Percentiles rank a stretch among this genome's conserved stretches.
Evolutionary conservation across 2,329 filamentous ascomycete genomes (phyloP).

Genomic region (Stemphylium vesicarium): DNA sequence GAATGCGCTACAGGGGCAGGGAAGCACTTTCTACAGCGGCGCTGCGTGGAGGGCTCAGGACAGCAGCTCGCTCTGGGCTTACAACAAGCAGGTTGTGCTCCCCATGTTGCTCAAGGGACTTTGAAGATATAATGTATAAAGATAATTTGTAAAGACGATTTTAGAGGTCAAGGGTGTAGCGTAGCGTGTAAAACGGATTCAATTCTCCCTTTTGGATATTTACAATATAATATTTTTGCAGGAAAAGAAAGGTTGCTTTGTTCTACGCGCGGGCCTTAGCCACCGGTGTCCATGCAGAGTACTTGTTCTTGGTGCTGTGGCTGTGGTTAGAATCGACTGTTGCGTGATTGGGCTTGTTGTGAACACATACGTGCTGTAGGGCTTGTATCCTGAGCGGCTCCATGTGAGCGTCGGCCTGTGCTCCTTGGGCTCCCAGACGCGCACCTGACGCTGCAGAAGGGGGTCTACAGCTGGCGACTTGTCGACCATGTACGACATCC

Average conservation of each 20-base stretch:
- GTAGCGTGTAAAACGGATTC: not conserved
- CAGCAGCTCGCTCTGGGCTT: constrained; percentile 28
- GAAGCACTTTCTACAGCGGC: constrained; percentile 32
- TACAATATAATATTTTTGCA: constrained; percentile 28
- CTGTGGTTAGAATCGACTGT: constrained; percentile 8
- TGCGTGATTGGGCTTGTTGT: not conserved
- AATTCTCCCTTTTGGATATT: constrained; percentile 22
- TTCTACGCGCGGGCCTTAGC: constrained; percentile 48
- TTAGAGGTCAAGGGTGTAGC: too few species aligned
- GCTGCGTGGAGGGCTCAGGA: constrained; percentile 24
- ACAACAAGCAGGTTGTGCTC: constrained; percentile 40
- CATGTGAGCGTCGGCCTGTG: constrained; percentile 78
- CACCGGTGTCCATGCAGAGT: constrained; percentile 56
- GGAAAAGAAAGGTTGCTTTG: constrained; percentile 24
- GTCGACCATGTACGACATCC: constrained; percentile 94
- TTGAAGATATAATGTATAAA: not conserved
- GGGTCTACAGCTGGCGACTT: constrained; percentile 81
- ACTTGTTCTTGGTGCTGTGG: constrained; percentile 58
- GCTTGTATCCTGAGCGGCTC: constrained; percentile 81
- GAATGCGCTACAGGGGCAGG: constrained; percentile 30
- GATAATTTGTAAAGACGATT: too few species aligned
- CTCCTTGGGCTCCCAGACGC: constrained; percentile 77
- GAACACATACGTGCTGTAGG: constrained; percentile 92
- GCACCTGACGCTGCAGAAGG: constrained; percentile 68
- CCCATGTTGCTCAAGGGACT: not conserved